Percentiles rank a stretch among this genome's conserved stretches.
Evolutionary conservation across 306 rosid species (phyloP).

Genomic region (Castanea crenata): DNA sequence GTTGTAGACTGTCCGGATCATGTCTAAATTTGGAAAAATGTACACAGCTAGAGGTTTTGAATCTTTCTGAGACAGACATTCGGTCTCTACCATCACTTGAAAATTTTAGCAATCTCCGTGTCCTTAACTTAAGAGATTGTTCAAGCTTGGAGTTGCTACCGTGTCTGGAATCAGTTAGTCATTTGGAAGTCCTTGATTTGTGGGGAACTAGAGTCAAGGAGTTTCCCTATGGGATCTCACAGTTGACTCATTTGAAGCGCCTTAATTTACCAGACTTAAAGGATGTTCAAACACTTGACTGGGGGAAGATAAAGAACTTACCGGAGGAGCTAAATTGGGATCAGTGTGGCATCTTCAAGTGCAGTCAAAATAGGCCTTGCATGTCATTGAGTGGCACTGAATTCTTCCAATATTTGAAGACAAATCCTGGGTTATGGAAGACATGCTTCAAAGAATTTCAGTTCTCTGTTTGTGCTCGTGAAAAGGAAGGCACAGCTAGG

Average conservation of each 20-base stretch:
- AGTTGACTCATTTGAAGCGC: constrained; percentile 9
- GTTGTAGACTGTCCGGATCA: neutral
- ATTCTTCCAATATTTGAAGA: constrained; percentile 15
- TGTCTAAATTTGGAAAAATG: neutral
- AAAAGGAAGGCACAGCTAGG: constrained; percentile 8
- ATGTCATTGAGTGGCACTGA: constrained; percentile 11
- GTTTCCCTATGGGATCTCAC: constrained; percentile 18
- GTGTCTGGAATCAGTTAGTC: neutral
- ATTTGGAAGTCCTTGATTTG: constrained; percentile 32
- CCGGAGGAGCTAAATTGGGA: constrained; percentile 27
- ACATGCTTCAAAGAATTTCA: constrained; percentile 21
- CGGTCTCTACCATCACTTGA: constrained; percentile 13
- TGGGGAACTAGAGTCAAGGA: constrained; percentile 16
- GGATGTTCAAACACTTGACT: neutral
- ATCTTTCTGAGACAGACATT: constrained; percentile 24
- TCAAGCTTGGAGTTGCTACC: neutral
- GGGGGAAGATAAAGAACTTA: constrained; percentile 11
- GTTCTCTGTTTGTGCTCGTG: constrained; percentile 8
- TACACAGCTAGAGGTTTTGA: constrained; percentile 26
- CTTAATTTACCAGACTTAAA: constrained; percentile 24
- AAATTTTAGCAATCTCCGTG: constrained; percentile 8
- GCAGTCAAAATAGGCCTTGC: neutral
- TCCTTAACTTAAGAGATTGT: constrained; percentile 30
- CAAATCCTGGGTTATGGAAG: constrained; percentile 19
- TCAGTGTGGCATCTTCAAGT: constrained; percentile 12